These are phyloP conservation scores for Podospora fimiseda DNA, from an alignment of 495 filamentous ascomycete genomes.

Conservation along the genomic window DNA sequence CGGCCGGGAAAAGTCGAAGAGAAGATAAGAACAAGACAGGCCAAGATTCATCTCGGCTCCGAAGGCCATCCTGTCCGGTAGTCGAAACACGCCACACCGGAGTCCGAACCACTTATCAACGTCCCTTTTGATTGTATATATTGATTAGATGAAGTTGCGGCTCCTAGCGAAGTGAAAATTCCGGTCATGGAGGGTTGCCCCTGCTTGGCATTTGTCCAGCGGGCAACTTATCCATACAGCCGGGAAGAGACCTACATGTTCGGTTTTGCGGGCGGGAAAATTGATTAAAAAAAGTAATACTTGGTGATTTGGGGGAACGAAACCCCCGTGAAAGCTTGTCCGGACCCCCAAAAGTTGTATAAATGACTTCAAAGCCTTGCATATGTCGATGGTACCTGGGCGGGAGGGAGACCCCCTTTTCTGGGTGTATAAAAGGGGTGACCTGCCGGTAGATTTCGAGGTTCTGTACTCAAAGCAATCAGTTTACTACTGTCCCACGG, in stretches of 20 bases:
- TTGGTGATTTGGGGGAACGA: too few species aligned
- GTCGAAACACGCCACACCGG: not conserved
- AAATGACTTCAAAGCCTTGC: too few species aligned
- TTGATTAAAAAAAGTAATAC: too few species aligned
- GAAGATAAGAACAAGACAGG: too few species aligned
- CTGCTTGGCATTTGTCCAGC: conserved; percentile 8
- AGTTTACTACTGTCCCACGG: not conserved
- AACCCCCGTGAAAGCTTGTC: not conserved
- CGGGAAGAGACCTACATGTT: conserved; percentile 2
- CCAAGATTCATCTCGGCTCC: too few species aligned
- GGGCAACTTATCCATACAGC: conserved; percentile 20
- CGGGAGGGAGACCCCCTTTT: not conserved
- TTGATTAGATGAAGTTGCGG: not conserved
- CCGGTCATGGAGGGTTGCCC: not conserved
- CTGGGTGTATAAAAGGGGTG: not conserved
- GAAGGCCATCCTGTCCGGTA: too few species aligned
- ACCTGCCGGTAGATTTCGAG: not conserved
- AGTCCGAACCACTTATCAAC: not conserved
- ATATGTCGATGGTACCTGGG: not conserved
- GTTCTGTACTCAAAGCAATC: not conserved
- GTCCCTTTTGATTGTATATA: not conserved
- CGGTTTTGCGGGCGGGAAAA: not conserved
- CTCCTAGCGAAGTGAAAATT: not conserved
- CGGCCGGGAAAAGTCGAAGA: too few species aligned
- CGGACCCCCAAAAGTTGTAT: conserved; percentile 7